These are phyloP conservation scores for Cryphonectria naterciae DNA, from an alignment of 2,329 filamentous ascomycete genomes.

Conservation along the genomic window DNA sequence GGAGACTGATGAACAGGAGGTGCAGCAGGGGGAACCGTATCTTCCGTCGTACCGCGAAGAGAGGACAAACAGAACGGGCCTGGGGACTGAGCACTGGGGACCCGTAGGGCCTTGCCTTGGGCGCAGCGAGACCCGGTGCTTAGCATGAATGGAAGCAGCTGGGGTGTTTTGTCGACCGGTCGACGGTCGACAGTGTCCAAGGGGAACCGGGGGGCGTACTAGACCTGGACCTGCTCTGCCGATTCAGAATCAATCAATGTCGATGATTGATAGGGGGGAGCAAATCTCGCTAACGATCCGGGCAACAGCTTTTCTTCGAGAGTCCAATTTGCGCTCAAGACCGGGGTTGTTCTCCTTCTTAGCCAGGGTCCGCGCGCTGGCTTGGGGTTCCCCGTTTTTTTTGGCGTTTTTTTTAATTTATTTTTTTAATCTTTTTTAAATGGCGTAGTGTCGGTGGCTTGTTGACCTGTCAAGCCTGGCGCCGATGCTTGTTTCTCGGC, in stretches of 20 bases:
- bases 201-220: neutral
- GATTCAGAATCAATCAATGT: constrained; percentile 12
- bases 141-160: constrained; percentile 42
- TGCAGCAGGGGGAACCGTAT: constrained; percentile 4
- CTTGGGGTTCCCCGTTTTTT: constrained; percentile 11
- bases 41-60: constrained; percentile 12
- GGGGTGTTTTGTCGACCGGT: constrained; percentile 35
- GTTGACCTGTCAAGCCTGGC: constrained; percentile 10
- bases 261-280: constrained; percentile 38
- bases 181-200: constrained; percentile 15
- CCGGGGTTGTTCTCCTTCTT: constrained; percentile 29
- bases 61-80: constrained; percentile 12
- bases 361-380: neutral
- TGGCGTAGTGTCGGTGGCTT: constrained; percentile 21
- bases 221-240: constrained; percentile 31
- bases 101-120: constrained; percentile 17
- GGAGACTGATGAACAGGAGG: constrained; percentile 14
- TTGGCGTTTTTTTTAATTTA: neutral
- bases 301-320: constrained; percentile 36
- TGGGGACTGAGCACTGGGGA: constrained; percentile 19
- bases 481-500: neutral
- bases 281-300: constrained; percentile 48
- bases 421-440: neutral
- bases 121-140: constrained; percentile 34
- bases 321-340: constrained; percentile 37